Base-by-base conservation (phyloP, 805 yeast species). In the Citeromyces nyonsensis region DNA sequence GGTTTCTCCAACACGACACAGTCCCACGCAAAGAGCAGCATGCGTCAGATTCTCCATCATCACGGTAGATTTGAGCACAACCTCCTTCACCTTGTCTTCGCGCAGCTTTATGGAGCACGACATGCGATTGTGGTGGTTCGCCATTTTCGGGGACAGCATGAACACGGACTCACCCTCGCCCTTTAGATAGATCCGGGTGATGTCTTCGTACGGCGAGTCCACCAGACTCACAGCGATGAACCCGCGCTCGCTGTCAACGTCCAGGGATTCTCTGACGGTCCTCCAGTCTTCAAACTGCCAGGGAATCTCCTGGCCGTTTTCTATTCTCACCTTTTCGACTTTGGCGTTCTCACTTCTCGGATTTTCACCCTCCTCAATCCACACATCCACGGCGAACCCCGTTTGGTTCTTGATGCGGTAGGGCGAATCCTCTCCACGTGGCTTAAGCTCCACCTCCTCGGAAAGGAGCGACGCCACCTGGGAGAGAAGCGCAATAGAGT, bases 261-360 rank as follows among this genome's bases (percentile, higher is more conserved):
- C 75, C 35, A 86, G 56, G 35, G 73, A 72, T 45, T 88, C 95
- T 51, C 98, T 74, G 15, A 85, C 68, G 22, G 65, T 64, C 38
- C 82, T 64, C 96, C 97, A 91, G 47, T 88, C 95, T 44, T 86
- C 94, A 57, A 93, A 93, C 27, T 85, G 74, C 96, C 97, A 91
- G 1, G 82, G 78, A 4, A 69, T 48, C 4, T 53, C 51, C 4
- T 67, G 70, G 2, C 68, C 67, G 33, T 72, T 61, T 26, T 57
- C 51, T 10, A 81, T 46, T 0, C 43, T 26, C 0, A 63, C 58
- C 10, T 28, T 35, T 51, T 41, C 24, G n/a, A n/a, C n/a, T n/a
- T 44, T 36, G 15, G 46, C 26, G 9, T 40, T 40, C 22, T 32
- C 34, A 26, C 12, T 5, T 26, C 29, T 14, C 29, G 41, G 20